These are phyloP conservation scores for Sarcocystis neurona DNA, from an alignment of 169 alveolate genomes.

Conservation along the genomic window DNA sequence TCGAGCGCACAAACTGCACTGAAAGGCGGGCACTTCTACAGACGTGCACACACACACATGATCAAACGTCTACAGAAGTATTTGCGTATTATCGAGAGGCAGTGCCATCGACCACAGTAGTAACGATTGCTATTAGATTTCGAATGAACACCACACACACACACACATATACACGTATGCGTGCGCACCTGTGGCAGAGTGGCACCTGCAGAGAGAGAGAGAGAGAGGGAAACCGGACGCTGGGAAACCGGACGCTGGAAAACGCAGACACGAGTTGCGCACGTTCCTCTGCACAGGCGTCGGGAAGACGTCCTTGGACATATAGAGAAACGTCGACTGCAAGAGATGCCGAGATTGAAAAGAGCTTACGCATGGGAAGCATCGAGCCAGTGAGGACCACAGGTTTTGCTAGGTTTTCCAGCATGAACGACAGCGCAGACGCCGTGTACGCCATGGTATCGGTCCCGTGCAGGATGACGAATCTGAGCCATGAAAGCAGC, in stretches of 20 bases:
- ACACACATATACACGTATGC: no score
- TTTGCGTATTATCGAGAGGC: no score
- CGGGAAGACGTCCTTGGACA: not conserved
- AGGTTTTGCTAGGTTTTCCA: constrained; percentile 86
- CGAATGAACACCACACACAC: no score
- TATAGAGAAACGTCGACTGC: not conserved
- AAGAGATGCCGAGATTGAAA: not conserved
- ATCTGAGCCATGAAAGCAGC: no score
- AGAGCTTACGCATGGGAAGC: constrained; percentile 30
- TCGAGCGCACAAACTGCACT: no score
- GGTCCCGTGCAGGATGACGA: constrained; percentile 89
- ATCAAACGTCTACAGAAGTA: no score
- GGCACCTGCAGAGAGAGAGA: no score
- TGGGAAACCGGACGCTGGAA: not conserved
- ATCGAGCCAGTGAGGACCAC: constrained; percentile 87
- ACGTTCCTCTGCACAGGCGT: not conserved
- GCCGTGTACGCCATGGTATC: constrained; percentile 94
- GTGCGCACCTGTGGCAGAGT: no score
- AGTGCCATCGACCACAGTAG: no score
- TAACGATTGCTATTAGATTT: no score
- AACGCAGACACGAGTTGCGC: not conserved
- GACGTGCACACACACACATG: no score
- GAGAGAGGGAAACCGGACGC: constrained; percentile 7
- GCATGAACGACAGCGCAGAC: constrained; percentile 87
- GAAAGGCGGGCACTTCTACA: not conserved